Conservation (phyloP, 805 yeast genomes). For the Pichia deserticola region DNA sequence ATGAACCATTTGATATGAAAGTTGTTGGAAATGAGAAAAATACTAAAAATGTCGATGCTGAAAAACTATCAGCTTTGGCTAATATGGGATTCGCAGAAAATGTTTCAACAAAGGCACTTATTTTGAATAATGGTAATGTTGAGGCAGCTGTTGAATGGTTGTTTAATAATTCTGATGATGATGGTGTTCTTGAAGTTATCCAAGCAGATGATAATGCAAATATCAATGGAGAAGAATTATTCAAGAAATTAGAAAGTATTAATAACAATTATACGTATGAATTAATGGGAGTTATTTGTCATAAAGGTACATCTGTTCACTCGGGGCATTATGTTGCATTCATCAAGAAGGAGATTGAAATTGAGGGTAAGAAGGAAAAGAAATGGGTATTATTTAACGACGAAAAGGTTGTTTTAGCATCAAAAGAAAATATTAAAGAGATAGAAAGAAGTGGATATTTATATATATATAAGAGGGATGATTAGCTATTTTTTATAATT, state of each 20-base stretch:
- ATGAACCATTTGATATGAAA: conserved; percentile 45
- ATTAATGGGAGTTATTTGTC: conserved; percentile 68
- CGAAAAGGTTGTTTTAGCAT: conserved; percentile 70
- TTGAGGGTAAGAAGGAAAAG: conserved; percentile 31
- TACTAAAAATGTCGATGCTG: conserved; percentile 14
- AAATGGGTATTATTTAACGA: conserved; percentile 82
- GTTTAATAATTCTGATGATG: conserved; percentile 72
- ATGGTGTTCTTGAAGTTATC: conserved; percentile 42
- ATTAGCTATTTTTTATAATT: no score
- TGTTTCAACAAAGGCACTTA: conserved; percentile 67
- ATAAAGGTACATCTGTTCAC: conserved; percentile 83
- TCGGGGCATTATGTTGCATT: conserved; percentile 91
- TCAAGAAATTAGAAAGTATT: conserved; percentile 8
- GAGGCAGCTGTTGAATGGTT: conserved; percentile 90
- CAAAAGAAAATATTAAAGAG: conserved; percentile 35
- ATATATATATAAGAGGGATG: conserved; percentile 30
- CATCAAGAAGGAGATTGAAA: conserved; percentile 39
- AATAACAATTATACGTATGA: conserved; percentile 27
- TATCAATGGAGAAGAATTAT: not conserved
- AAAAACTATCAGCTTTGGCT: conserved; percentile 39
- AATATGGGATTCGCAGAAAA: conserved; percentile 74
- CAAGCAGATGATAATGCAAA: conserved; percentile 19
- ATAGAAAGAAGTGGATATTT: conserved; percentile 41
- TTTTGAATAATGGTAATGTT: conserved; percentile 48
- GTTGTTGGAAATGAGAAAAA: conserved; percentile 4